Conservation (phyloP, 495 filamentous ascomycete species). For the Aspergillus wentii region DNA sequence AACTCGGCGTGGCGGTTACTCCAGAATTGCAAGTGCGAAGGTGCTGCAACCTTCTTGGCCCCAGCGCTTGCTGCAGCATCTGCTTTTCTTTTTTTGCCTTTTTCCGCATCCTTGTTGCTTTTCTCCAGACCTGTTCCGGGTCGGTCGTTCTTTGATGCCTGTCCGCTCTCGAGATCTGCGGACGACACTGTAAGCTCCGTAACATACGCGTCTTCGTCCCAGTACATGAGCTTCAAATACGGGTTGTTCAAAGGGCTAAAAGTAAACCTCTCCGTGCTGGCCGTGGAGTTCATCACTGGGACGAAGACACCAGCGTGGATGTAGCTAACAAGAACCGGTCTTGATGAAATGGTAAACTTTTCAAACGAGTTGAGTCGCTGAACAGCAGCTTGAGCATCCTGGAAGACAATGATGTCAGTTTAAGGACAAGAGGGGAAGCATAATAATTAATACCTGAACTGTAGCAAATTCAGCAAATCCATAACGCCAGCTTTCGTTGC, state of each 20-base stretch:
- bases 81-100: constrained; percentile 69
- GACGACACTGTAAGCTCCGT: constrained; percentile 59
- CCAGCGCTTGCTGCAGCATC: constrained; percentile 36
- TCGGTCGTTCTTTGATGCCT: constrained; percentile 21
- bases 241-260: constrained; percentile 71
- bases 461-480: constrained; percentile 88
- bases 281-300: constrained; percentile 55
- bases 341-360: constrained; percentile 82
- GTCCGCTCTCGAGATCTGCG: constrained; percentile 29
- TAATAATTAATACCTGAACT: constrained; percentile 42
- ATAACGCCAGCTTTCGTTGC: constrained; percentile 77
- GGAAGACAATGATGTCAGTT: constrained; percentile 16
- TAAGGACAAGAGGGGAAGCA: neutral
- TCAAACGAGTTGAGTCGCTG: constrained; percentile 68
- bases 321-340: constrained; percentile 67
- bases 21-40: constrained; percentile 81
- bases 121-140: constrained; percentile 30
- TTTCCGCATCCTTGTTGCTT: constrained; percentile 48
- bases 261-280: constrained; percentile 55
- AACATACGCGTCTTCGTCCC: constrained; percentile 76
- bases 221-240: constrained; percentile 69
- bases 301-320: constrained; percentile 89
- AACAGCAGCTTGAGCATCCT: constrained; percentile 77
- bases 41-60: constrained; percentile 47
- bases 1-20: constrained; percentile 80